Base-by-base conservation (phyloP, 768 basidiomycete species). In the Phylloporus arenicola region DNA sequence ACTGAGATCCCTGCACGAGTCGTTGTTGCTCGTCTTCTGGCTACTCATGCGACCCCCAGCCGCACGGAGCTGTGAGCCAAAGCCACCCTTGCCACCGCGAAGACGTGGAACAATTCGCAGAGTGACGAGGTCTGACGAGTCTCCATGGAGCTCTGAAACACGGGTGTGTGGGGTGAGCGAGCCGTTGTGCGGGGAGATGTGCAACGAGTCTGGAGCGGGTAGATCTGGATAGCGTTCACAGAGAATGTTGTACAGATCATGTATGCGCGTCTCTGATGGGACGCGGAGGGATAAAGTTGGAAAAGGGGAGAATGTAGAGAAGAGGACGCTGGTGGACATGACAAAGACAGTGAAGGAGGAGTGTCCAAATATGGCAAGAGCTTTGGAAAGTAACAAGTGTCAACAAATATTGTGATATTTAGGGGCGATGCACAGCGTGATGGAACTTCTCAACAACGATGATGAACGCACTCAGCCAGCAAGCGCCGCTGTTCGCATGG, bases 11-110 rank as follows among this genome's bases (percentile, higher is more conserved):
- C 96, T 74, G 66, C 93, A 96, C 8, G 89, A 90, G 65, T 98
- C 94, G 55, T 93, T 93, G 68, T 93, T 94, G 68, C 77, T 93
- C 20, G 92, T 92, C 75, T 92, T 92, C 73, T 93, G 91, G 58
- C 86, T 88, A 63, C 88, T 91, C 96, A 99, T 99, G 29, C 95
- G 81, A 12, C 96, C 95, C 57, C 96, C 96, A 13, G 95, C 95
- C 0, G 96, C 95, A 67, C 96, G 81, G 57, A 99, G 76, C 73
- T 97, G 93, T 16, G 88, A 90, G 4, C 96, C 96, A 62, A 99
- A 98, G 30, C 95, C 96, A 66, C 96, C 95, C 70, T 98, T 99
- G 17, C 96, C 96, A 43, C 95, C 95, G 3, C 77, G 75, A 7
- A 97, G 64, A 22, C 84, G 75, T 0, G 91, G 86, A 1, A 78